phyloP scores from a whole-genome alignment of 345 rosid genomes.

The Litchi chinensis region DNA sequence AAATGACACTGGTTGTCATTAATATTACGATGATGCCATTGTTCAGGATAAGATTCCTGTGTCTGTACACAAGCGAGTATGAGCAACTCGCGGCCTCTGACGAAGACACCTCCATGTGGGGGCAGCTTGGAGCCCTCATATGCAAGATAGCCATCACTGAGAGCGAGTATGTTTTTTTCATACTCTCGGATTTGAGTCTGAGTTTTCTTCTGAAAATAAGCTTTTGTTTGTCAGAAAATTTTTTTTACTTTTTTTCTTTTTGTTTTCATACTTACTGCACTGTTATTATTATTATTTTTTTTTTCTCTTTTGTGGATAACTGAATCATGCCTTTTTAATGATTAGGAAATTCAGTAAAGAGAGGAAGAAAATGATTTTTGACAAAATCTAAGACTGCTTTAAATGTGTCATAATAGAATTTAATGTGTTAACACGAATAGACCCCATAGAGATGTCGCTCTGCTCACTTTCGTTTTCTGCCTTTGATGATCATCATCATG shows the following conservation, averaged over 20 bases:
- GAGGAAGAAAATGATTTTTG: conserved; percentile 24
- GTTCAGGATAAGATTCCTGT: conserved; percentile 1
- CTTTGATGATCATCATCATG: neutral
- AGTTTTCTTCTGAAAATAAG: neutral
- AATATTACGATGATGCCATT: conserved; percentile 20
- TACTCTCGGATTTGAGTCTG: neutral
- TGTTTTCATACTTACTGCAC: neutral
- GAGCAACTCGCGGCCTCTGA: neutral
- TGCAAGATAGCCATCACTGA: neutral
- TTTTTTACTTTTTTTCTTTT: conserved; percentile 9
- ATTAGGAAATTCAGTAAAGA: conserved; percentile 23
- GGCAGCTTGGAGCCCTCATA: neutral
- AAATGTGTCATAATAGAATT: neutral
- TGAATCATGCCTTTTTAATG: conserved; percentile 24
- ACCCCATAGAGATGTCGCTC: neutral
- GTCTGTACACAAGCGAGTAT: conserved; percentile 3
- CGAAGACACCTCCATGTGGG: conserved; percentile 15
- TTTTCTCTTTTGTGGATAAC: neutral
- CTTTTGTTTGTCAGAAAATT: conserved; percentile 4
- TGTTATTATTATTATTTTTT: neutral
- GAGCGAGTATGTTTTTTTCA: neutral
- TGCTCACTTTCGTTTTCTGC: neutral
- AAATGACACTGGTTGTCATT: conserved; percentile 6
- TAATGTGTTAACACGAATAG: neutral
- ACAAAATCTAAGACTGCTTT: conserved; percentile 19